These are phyloP conservation scores for Botrytis galanthina DNA, from an alignment of 2,329 filamentous ascomycete genomes.

Conservation along the genomic window DNA sequence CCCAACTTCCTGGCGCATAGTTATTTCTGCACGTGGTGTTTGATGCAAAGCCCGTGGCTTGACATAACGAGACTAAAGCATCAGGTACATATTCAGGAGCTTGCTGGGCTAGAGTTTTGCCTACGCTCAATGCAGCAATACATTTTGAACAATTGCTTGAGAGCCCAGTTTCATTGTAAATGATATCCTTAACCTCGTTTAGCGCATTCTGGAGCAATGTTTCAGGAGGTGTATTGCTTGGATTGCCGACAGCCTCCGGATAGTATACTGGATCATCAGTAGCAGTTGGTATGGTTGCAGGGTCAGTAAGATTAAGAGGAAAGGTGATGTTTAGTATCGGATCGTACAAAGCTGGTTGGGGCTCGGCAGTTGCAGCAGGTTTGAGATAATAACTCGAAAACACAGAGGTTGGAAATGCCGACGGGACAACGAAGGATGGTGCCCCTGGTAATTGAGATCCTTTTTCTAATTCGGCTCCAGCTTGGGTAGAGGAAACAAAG, in stretches of 20 bases:
- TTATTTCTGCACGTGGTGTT: conserved; percentile 48
- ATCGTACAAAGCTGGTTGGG: conserved; percentile 54
- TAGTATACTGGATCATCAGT: conserved; percentile 51
- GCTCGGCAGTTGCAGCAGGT: conserved; percentile 47
- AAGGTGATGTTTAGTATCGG: conserved; percentile 54
- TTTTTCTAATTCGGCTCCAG: not conserved
- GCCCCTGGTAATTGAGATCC: conserved; percentile 36
- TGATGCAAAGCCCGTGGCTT: conserved; percentile 46
- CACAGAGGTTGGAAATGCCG: conserved; percentile 50
- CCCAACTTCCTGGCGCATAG: conserved; percentile 49
- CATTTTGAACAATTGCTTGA: conserved; percentile 52
- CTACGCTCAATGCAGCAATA: conserved; percentile 49
- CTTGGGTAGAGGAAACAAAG: not conserved
- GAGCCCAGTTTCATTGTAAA: conserved; percentile 39
- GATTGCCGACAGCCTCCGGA: conserved; percentile 47
- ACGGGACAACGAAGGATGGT: conserved; percentile 43
- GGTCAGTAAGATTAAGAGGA: conserved; percentile 54
- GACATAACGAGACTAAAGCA: conserved; percentile 52
- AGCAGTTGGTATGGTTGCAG: conserved; percentile 48
- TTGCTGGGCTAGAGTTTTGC: conserved; percentile 49
- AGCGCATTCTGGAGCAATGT: conserved; percentile 45
- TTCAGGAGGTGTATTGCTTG: conserved; percentile 43
- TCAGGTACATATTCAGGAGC: conserved; percentile 50
- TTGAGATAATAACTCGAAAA: conserved; percentile 51
- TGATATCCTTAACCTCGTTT: conserved; percentile 47